phyloP scores from a whole-genome alignment of 1,139 yeast species.

The Taphrina populina region DNA sequence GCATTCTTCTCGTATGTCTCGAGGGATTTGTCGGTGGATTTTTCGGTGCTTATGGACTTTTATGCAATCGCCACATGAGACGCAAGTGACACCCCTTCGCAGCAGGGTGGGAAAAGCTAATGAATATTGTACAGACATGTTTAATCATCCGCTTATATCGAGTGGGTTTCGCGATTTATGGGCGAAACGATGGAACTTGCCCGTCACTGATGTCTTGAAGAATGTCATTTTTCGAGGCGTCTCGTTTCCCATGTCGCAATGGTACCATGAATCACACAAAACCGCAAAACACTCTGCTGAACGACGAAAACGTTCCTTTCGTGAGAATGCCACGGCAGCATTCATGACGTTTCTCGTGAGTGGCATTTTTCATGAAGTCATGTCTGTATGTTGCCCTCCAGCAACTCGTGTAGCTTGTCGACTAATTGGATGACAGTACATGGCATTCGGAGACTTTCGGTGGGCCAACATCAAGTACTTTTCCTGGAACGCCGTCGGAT shows the following conservation, averaged over 20 bases:
- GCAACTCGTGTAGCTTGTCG: background rate
- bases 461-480: constrained; percentile 23
- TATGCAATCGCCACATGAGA: constrained; percentile 14
- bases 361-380: constrained; percentile 20
- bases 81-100: constrained; percentile 2
- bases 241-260: constrained; percentile 16
- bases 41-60: constrained; percentile 12
- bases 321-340: constrained; percentile 26
- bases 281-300: constrained; percentile 6
- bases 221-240: constrained; percentile 16
- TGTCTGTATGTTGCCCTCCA: constrained; percentile 2
- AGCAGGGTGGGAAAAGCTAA: background rate
- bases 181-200: constrained; percentile 26
- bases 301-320: background rate
- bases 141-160: constrained; percentile 10
- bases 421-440: background rate
- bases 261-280: constrained; percentile 10
- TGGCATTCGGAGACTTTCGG: constrained; percentile 21
- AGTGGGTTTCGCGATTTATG: constrained; percentile 21
- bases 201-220: constrained; percentile 19
- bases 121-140: constrained; percentile 1
- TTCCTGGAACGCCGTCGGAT: constrained; percentile 20
- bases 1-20: constrained; percentile 23
- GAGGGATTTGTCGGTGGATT: constrained; percentile 25
- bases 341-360: constrained; percentile 13